Conservation (phyloP, 208 protist genomes). For the Balamuthia mandrillaris region DNA sequence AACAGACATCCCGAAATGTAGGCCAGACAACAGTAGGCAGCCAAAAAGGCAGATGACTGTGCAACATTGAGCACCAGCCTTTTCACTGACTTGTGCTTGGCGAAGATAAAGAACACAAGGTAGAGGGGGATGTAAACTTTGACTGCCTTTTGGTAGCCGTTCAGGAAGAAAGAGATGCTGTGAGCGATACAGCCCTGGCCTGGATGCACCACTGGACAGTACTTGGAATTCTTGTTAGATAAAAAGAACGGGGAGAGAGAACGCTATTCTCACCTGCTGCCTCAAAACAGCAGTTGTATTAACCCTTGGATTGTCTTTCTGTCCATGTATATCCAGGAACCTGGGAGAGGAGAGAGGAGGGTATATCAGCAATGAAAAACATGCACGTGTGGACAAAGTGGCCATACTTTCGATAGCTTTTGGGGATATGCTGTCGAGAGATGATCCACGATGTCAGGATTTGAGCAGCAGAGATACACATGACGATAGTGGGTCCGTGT, state of each 20-base stretch:
- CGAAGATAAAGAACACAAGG: conserved; percentile 15
- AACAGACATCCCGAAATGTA: not conserved
- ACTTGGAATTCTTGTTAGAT: no score
- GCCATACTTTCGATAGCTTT: no score
- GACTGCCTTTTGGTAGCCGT: not conserved
- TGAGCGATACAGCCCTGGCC: no score
- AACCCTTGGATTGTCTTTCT: no score
- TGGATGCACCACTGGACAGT: no score
- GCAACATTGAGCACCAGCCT: not conserved
- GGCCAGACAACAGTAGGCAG: not conserved
- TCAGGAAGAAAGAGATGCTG: not conserved
- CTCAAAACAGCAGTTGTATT: no score
- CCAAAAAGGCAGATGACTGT: not conserved
- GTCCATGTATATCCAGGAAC: no score
- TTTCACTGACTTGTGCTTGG: not conserved
- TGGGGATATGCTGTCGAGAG: not conserved
- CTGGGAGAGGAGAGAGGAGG: no score
- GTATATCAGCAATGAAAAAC: no score
- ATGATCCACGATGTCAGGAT: not conserved
- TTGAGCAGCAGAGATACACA: conserved; percentile 24
- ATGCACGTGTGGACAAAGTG: no score
- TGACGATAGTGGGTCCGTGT: not conserved
- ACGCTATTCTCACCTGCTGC: no score
- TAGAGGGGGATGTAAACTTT: conserved; percentile 14
- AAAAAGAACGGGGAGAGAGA: no score